phyloP scores from a whole-genome alignment of 202 grass and related monocot genomes.

The Saccharum hybrid region DNA sequence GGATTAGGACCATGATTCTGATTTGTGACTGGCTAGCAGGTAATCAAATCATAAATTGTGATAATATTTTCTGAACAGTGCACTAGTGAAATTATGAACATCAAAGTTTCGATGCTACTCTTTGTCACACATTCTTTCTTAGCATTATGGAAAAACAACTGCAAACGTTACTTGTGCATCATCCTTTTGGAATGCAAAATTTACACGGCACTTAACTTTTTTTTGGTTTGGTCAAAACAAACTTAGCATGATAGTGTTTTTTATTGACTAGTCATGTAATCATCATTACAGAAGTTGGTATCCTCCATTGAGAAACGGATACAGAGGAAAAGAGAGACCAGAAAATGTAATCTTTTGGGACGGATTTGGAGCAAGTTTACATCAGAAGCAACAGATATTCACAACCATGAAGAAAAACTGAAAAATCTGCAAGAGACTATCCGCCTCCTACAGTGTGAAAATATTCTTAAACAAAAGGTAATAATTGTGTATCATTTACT shows the following conservation, averaged over 20 bases:
- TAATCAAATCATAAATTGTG: conserved; percentile 6
- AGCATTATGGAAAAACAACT: not conserved
- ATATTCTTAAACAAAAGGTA: conserved; percentile 78
- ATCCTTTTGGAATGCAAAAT: not conserved
- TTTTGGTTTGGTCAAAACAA: not conserved
- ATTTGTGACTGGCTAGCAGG: not conserved
- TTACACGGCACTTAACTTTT: not conserved
- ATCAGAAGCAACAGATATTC: conserved; percentile 39
- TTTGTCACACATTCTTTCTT: conserved; percentile 15
- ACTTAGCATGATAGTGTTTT: not conserved
- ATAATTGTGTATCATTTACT: not conserved
- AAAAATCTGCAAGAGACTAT: conserved; percentile 56
- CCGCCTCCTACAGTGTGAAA: conserved; percentile 63
- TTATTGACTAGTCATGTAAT: conserved; percentile 22
- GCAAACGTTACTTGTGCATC: not conserved
- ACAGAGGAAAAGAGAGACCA: conserved; percentile 40
- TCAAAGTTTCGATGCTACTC: not conserved
- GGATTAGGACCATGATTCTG: not conserved
- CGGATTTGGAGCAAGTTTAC: conserved; percentile 57
- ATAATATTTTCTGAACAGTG: not conserved
- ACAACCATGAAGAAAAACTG: conserved; percentile 54
- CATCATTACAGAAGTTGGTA: conserved; percentile 55
- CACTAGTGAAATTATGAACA: not conserved
- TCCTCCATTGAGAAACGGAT: conserved; percentile 65
- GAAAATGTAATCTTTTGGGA: conserved; percentile 47